Percentiles rank a stretch among this genome's conserved stretches.
Evolutionary conservation across 768 basidiomycete genomes (phyloP).

Genomic region (Suillus brevipes): DNA sequence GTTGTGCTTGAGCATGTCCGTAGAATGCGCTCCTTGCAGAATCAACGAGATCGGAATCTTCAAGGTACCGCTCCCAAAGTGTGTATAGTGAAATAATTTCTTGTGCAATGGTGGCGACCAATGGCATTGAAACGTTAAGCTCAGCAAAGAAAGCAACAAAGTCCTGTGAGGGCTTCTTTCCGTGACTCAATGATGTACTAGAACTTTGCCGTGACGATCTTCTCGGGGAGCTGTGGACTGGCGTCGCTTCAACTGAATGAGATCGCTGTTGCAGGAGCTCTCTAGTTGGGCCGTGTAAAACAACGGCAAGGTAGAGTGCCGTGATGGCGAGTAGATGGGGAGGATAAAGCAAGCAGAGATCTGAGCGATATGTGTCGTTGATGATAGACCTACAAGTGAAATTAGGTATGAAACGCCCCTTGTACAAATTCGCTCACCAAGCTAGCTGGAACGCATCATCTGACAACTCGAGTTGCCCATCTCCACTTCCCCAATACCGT

Average conservation of each 20-base stretch:
- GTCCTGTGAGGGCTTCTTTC: constrained; percentile 53
- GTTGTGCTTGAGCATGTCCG: constrained; percentile 13
- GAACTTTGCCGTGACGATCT: constrained; percentile 55
- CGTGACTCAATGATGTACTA: constrained; percentile 25
- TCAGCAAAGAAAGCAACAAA: constrained; percentile 80
- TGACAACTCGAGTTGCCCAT: constrained; percentile 76
- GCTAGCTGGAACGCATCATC: constrained; percentile 82
- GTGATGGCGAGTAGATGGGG: constrained; percentile 94
- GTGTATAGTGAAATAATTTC: constrained; percentile 90
- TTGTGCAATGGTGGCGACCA: constrained; percentile 83
- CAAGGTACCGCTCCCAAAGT: constrained; percentile 83
- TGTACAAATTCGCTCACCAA: constrained; percentile 56
- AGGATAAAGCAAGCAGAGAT: constrained; percentile 91
- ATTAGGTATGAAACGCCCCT: not conserved
- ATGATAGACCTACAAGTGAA: constrained; percentile 75
- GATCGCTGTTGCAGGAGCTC: constrained; percentile 42
- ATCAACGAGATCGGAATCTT: constrained; percentile 50
- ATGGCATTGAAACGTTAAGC: constrained; percentile 80
- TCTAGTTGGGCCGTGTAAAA: constrained; percentile 63
- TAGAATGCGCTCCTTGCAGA: constrained; percentile 20
- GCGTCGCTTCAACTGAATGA: constrained; percentile 24
- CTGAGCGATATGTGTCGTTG: constrained; percentile 94
- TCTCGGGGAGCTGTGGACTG: constrained; percentile 42
- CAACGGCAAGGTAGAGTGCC: constrained; percentile 85
- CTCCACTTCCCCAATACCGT: constrained; percentile 78